Base-by-base conservation (phyloP, 345 rosid species). In the Schrenkiella parvula region DNA sequence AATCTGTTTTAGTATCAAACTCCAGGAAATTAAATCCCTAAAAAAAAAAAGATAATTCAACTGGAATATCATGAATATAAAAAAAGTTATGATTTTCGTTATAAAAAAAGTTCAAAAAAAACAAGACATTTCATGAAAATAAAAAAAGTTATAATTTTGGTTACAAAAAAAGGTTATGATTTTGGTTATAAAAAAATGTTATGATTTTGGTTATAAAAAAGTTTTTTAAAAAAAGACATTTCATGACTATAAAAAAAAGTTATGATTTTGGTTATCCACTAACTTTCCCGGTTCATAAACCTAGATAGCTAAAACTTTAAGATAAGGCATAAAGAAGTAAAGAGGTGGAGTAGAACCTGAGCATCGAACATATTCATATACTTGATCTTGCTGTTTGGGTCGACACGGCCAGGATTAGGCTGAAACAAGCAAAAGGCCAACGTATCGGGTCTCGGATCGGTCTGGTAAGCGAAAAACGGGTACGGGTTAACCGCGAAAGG, bases 301-400 rank as follows among this genome's bases (percentile, higher is more conserved):
- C 55, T 51, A 53, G 17, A 14, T 26, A 52, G 12, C 25, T 9
- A 10, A 12, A 31, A 55, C 39, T 8, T 9, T 31, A 15, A 15
- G 29, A 32, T 32, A 55, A 32, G 42, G 23, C 42, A 9, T 38
- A 62, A 62, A 10, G 0, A 61, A 25, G 23, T 4, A 26, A n/a
- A 53, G 18, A 38, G 12, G 57, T 52, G 54, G 64, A 51, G 62
- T 38, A 46, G 39, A 71, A 92, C 98, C 91, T 89, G 91, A 66
- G 99, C 98, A 80, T 95, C 97, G 69, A 95, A 95, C 98, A 95
- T 95, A 82, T 95, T 95, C 85, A 80, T 91, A 81, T 91, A 95
- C 54, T 82, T 95, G 69, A 91, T 86, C 44, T 82, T 85, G 29
- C 84, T 95, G 66, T 81, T 84, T 1, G 84, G 47, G 35, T 95